Base-by-base conservation (phyloP, 2,329 filamentous ascomycete species). In the Orbilia javanica region DNA sequence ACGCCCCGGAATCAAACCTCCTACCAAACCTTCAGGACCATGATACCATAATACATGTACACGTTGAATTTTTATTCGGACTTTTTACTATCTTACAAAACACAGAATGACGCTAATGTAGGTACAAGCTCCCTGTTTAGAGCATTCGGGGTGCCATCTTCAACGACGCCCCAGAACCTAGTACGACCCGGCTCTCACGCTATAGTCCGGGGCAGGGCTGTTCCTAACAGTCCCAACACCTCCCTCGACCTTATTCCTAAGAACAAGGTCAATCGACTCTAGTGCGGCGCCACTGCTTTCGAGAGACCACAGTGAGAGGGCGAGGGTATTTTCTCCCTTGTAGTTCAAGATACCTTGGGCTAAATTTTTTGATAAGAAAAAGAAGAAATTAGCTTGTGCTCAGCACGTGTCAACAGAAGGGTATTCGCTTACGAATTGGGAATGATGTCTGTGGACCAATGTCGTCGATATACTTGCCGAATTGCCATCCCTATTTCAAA, bases 391-490 rank as follows among this genome's bases (percentile, higher is more conserved):
- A 44, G 36, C 8, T 20, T 39, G 7, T 1, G 42, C 22, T 29
- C 11, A 31, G 11, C 4, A 10, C 13, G 2, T 42, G 4, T 15
- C 31, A 13, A 63, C 31, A 11, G 7, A 53, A 68, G 62, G 79
- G 57, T 88, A 22, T 31, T 31, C 91, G 84, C 93, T 88, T 0
- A 92, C 73, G 92, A 0, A 94, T 91, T 0, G 91, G 91, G 82
- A 90, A 94, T 1, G 83, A 86, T 0, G 87, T 89, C 84, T 95
- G 92, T 0, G 92, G 92, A 0, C 92, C 92, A n/a, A 94, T 86
- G 79, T 93, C 91, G 81, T 89, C 86, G 86, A 76, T 77, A 79
- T 88, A 90, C 82, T 90, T 90, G 1, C 88, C 89, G 79, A 90
- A 93, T 83, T 94, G 91, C 83, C 90, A 94, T 0, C 92, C 73